Conservation (phyloP, 306 rosid genomes). For the Alnus rubra region DNA sequence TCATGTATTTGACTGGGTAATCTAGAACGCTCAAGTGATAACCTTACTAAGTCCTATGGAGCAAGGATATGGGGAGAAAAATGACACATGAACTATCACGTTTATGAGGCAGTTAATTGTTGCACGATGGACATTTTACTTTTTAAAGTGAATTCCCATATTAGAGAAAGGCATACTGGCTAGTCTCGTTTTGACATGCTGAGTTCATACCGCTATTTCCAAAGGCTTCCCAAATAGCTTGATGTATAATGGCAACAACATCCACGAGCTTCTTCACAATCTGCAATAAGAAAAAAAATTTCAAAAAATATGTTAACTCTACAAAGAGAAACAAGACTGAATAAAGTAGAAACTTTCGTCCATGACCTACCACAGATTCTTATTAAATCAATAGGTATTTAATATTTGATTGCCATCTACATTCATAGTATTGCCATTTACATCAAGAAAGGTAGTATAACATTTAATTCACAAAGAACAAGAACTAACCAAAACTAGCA, state of each 20-base stretch:
- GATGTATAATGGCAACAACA: constrained; percentile 60
- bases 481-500: background rate
- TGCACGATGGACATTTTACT: no score
- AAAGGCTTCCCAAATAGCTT: constrained; percentile 62
- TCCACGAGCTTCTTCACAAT: constrained; percentile 85
- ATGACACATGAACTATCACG: background rate
- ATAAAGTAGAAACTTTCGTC: background rate
- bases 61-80: background rate
- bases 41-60: background rate
- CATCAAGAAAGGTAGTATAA: background rate
- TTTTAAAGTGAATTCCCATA: no score
- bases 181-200: constrained; percentile 19
- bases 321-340: background rate
- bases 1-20: background rate
- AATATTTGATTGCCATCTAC: background rate
- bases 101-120: background rate
- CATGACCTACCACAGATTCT: background rate
- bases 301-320: constrained; percentile 20
- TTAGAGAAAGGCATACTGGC: background rate
- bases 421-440: background rate
- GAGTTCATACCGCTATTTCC: constrained; percentile 60
- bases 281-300: constrained; percentile 54
- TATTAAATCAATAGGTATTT: background rate
- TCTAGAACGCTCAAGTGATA: background rate
- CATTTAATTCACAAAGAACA: no score